These are phyloP conservation scores for Neofusicoccum sp. DNA, from an alignment of 2,329 filamentous ascomycete genomes.

Conservation along the genomic window DNA sequence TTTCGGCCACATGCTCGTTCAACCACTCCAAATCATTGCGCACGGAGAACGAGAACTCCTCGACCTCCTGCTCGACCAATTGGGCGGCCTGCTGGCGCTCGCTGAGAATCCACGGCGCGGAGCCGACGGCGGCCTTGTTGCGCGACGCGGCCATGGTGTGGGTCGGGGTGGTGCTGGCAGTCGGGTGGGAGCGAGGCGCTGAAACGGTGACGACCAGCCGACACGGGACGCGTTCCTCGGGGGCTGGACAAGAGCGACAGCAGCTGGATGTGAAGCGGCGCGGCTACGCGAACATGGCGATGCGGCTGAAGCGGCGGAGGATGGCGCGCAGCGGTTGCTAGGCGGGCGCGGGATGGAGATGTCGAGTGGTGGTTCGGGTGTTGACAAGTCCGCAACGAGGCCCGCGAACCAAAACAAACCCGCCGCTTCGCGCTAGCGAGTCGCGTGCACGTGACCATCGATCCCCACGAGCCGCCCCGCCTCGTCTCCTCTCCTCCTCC, in stretches of 20 bases:
- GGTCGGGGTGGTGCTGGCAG: background rate
- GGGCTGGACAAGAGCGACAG: background rate
- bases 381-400: background rate
- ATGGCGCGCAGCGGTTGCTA: conserved; percentile 8
- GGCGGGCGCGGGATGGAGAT: conserved; percentile 6
- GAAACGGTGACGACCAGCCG: background rate
- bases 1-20: conserved; percentile 96
- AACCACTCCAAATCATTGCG: conserved; percentile 97
- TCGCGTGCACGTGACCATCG: background rate
- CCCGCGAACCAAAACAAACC: background rate
- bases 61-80: conserved; percentile 78
- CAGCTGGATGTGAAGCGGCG: background rate
- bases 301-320: background rate
- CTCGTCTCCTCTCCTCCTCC: background rate
- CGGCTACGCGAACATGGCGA: conserved; percentile 6
- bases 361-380: background rate
- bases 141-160: conserved; percentile 26
- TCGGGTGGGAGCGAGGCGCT: conserved; percentile 4
- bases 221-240: background rate
- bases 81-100: conserved; percentile 79
- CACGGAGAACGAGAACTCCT: conserved; percentile 91
- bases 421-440: background rate
- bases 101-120: conserved; percentile 79
- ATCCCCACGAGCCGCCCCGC: background rate
- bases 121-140: conserved; percentile 66